A percentile compares a stretch with the other conserved stretches of the same genome.
phyloP scores from a whole-genome alignment of 768 basidiomycete genomes.

The Xerocomellus dryophilus region DNA sequence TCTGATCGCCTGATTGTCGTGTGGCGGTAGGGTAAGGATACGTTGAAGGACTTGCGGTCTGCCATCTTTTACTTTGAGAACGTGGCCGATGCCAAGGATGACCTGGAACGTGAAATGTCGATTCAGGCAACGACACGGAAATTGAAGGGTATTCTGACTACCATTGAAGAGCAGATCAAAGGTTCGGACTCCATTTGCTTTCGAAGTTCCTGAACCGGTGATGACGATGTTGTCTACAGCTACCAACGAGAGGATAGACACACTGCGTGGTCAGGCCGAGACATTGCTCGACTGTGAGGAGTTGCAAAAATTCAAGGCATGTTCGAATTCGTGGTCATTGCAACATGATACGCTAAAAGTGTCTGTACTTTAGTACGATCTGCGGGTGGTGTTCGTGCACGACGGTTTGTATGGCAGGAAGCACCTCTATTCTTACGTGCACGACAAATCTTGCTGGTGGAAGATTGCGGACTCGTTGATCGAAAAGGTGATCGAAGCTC shows the following conservation, averaged over 20 bases:
- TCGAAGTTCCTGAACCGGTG: background rate
- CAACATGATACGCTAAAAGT: background rate
- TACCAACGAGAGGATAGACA: constrained; percentile 48
- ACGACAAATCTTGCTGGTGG: constrained; percentile 68
- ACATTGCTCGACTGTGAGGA: constrained; percentile 61
- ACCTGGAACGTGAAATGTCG: constrained; percentile 43
- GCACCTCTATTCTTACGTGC: constrained; percentile 76
- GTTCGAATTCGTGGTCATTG: constrained; percentile 16
- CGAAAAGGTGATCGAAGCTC: constrained; percentile 46
- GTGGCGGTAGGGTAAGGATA: constrained; percentile 53
- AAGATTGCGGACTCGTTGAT: constrained; percentile 72
- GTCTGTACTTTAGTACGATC: constrained; percentile 60
- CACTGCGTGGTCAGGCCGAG: constrained; percentile 43
- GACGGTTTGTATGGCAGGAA: constrained; percentile 76
- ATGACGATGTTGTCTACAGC: constrained; percentile 34
- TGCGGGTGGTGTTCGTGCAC: constrained; percentile 74
- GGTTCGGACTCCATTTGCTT: constrained; percentile 35
- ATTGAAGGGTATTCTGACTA: constrained; percentile 49
- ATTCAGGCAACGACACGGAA: constrained; percentile 47
- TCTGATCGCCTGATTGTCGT: background rate
- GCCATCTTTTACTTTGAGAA: constrained; percentile 70
- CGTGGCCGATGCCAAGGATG: constrained; percentile 49
- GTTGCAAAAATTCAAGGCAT: constrained; percentile 56
- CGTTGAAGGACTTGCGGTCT: constrained; percentile 57
- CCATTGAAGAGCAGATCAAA: constrained; percentile 52